Conservation (phyloP, 2,329 filamentous ascomycete genomes). For the Stagonosporopsis cucurbitacearum region DNA sequence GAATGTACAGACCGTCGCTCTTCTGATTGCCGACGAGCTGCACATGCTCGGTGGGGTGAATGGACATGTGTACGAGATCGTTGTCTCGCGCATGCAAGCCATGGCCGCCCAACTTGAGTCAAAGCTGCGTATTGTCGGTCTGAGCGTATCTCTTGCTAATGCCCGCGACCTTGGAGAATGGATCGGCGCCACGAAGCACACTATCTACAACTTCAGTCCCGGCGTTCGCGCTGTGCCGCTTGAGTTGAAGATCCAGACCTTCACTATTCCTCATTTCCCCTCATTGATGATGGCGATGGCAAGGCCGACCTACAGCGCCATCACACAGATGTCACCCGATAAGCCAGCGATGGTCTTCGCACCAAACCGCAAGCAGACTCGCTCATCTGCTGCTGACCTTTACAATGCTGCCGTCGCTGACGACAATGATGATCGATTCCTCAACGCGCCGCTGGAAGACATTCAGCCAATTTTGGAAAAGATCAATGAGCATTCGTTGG, state of each 20-base stretch:
- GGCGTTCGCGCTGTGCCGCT: conserved; percentile 86
- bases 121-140: conserved; percentile 82
- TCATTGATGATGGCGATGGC: conserved; percentile 99
- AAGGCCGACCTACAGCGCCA: conserved; percentile 87
- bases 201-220: conserved; percentile 98
- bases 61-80: conserved; percentile 92
- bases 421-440: conserved; percentile 91
- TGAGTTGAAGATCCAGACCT: conserved; percentile 94
- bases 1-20: conserved; percentile 86
- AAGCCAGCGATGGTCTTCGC: conserved; percentile 93
- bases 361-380: conserved; percentile 89
- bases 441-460: conserved; percentile 83
- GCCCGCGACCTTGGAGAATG: conserved; percentile 94
- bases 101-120: conserved; percentile 88
- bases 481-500: conserved; percentile 84
- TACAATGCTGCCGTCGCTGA: conserved; percentile 86
- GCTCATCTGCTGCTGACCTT: conserved; percentile 84
- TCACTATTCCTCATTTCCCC: conserved; percentile 94
- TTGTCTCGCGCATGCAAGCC: conserved; percentile 97
- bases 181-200: conserved; percentile 97
- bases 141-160: conserved; percentile 92
- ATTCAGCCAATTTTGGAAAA: conserved; percentile 81
- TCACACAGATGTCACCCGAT: conserved; percentile 84
- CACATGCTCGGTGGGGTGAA: conserved; percentile 87
- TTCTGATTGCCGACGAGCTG: conserved; percentile 94